Conservation (phyloP, 192 early-diverging fungal species). For the Rhizoclosmatium globosum region DNA sequence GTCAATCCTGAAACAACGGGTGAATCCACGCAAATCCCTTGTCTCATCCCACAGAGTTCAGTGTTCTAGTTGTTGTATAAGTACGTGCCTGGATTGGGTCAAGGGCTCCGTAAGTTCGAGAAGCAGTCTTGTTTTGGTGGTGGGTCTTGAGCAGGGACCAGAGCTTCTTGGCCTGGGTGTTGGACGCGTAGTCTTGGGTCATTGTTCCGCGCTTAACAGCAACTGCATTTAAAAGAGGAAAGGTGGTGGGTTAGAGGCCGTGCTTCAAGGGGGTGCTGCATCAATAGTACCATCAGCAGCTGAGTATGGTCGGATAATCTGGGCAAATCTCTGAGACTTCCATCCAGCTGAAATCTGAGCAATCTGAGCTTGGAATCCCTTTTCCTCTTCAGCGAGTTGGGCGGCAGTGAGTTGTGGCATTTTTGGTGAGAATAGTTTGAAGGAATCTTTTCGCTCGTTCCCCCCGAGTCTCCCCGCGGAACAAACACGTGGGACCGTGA, state of each 20-base stretch:
- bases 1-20: no score
- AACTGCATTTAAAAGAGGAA: constrained; percentile 53
- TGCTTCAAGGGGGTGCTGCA: neutral
- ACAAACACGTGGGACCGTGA: no score
- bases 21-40: no score
- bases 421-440: constrained; percentile 4
- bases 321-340: constrained; percentile 81
- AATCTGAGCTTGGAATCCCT: constrained; percentile 81
- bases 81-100: constrained; percentile 75
- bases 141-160: constrained; percentile 83
- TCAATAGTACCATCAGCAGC: constrained; percentile 55
- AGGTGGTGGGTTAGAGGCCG: neutral
- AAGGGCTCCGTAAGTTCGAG: constrained; percentile 93
- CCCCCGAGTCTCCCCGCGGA: neutral
- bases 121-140: constrained; percentile 79
- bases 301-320: constrained; percentile 84
- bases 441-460: neutral
- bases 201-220: constrained; percentile 90
- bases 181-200: constrained; percentile 76
- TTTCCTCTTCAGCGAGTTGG: constrained; percentile 57
- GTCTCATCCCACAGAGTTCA: no score
- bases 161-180: constrained; percentile 91
- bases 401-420: constrained; percentile 18
- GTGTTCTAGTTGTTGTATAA: no score
- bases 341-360: constrained; percentile 89